phyloP scores from a whole-genome alignment of 2,329 filamentous ascomycete species.

The Beauveria bassiana region DNA sequence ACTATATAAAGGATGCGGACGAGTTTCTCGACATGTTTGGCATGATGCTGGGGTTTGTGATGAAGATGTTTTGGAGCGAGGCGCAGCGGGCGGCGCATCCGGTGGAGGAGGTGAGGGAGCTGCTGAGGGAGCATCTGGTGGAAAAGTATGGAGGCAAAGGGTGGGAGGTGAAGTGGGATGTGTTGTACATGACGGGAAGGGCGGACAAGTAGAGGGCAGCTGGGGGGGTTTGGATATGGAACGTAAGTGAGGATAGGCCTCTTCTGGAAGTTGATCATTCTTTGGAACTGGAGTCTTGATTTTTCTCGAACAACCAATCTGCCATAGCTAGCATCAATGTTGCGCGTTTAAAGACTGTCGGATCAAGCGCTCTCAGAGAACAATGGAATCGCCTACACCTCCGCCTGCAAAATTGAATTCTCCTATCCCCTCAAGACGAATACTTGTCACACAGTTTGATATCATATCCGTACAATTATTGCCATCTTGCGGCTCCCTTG shows the following conservation, averaged over 20 bases:
- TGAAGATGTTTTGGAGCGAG: slow-evolving; percentile 32
- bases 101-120: slow-evolving; percentile 27
- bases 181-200: slow-evolving; percentile 20
- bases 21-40: slow-evolving; percentile 28
- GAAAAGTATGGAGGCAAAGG: slow-evolving; percentile 29
- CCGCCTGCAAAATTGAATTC: too few species aligned
- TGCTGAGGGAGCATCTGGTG: slow-evolving; percentile 29
- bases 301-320: too few species aligned
- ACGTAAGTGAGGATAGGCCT: too few species aligned
- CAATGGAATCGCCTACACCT: too few species aligned
- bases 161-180: slow-evolving; percentile 29
- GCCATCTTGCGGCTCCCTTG: too few species aligned
- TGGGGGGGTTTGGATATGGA: neutral
- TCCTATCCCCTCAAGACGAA: too few species aligned
- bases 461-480: too few species aligned
- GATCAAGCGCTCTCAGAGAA: too few species aligned
- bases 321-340: neutral
- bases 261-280: too few species aligned
- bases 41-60: slow-evolving; percentile 33
- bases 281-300: too few species aligned
- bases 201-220: neutral
- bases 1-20: slow-evolving; percentile 24
- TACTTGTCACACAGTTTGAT: too few species aligned
- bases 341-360: too few species aligned
- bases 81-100: slow-evolving; percentile 30